Conservation (phyloP, 306 rosid species). For the Begonia masoniana region DNA sequence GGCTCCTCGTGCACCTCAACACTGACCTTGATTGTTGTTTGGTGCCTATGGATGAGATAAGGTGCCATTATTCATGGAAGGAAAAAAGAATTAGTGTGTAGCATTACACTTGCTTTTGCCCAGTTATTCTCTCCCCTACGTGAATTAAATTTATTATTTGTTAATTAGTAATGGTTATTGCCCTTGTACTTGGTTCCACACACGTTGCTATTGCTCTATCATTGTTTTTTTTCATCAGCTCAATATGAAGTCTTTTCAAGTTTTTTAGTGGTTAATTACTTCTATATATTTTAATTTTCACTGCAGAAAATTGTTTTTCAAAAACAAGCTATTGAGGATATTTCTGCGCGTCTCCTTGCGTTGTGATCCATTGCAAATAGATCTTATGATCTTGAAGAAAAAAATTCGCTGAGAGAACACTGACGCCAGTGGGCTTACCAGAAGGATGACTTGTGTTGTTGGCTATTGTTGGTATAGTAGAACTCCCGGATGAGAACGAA, state of each 20-base stretch:
- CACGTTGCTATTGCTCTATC: too few species aligned
- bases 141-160: too few species aligned
- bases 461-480: slow-evolving; percentile 78
- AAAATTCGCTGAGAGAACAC: slow-evolving; percentile 42
- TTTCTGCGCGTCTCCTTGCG: slow-evolving; percentile 68
- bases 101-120: too few species aligned
- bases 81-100: too few species aligned
- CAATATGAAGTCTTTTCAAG: too few species aligned
- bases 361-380: slow-evolving; percentile 74
- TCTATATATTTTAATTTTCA: neutral
- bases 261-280: too few species aligned
- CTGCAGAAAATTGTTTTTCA: slow-evolving; percentile 42
- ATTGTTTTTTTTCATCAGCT: too few species aligned
- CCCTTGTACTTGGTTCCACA: too few species aligned
- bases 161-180: too few species aligned
- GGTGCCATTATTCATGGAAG: slow-evolving; percentile 31
- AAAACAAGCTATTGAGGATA: slow-evolving; percentile 52
- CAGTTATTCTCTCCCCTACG: neutral
- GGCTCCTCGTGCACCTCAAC: slow-evolving; percentile 38
- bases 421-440: slow-evolving; percentile 67
- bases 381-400: slow-evolving; percentile 28
- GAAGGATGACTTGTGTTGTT: slow-evolving; percentile 66
- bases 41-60: slow-evolving; percentile 43
- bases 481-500: neutral
- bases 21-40: slow-evolving; percentile 28